Base-by-base conservation (phyloP, 140 eudicot genomes). In the Erigeron philadelphicus region DNA sequence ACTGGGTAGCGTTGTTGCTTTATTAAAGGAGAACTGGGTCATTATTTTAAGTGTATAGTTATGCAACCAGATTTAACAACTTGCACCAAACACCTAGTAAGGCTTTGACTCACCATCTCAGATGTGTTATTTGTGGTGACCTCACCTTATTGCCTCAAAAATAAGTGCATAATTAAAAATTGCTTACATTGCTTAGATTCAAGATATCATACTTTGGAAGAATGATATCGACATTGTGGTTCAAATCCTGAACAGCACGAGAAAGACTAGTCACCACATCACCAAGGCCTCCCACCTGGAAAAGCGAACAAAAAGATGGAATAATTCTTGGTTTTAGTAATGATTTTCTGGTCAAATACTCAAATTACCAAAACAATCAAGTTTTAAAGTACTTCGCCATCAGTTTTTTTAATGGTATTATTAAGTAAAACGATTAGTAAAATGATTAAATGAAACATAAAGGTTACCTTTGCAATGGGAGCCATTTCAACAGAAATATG, bases 231-330 rank as follows among this genome's bases (percentile, higher is more conserved):
- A 93, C 95, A 68, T 79, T 85, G 78, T 93, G 99, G 80, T 87
- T 89, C 74, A 89, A 68, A 75, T 93, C 99, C 80, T 85, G 94
- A 79, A 93, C 95, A 64, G 97, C 97, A 74, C 99, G 95, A 43
- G 99, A 93, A 74, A 93, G 93, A 84, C 99, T 89, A 66, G 99
- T 93, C 50, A 93, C 99, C 66, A 93, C 97, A 78, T 93, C 99
- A 71, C 88, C 99, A 45, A 93, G 99, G 57, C 99, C 99, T 62
- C 99, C 99, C 50, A 93, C 99, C 97, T 93, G 86, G 61, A 75
- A 72, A 54, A 66, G 48, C 25, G 18, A 71, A 64, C 64, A 11
- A 47, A 16, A 64, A 46, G 41, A 64, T 66, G 49, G 56, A 59
- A 54, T 31, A 31, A 31, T 1, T 31, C 38, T 31, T 31, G 38